These are phyloP conservation scores for Melocanna baccifera DNA, from an alignment of 176 grass and related monocot species.

Conservation along the genomic window DNA sequence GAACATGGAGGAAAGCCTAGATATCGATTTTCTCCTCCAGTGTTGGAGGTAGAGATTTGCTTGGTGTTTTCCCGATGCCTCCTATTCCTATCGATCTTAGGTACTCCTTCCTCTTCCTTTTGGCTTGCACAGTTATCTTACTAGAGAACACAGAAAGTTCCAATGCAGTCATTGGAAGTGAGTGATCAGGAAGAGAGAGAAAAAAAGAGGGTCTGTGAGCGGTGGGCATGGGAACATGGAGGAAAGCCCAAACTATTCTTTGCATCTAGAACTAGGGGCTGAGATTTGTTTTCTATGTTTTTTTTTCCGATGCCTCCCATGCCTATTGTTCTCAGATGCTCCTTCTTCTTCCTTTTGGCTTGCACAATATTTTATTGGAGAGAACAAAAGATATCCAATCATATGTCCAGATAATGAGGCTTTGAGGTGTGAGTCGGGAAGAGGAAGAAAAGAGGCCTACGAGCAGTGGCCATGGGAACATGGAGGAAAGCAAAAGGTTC, in stretches of 20 bases:
- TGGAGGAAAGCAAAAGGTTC: neutral
- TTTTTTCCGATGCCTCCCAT: neutral
- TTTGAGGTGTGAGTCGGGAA: neutral
- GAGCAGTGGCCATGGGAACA: slow-evolving; percentile 1
- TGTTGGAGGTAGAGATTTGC: no score
- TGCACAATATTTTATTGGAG: neutral
- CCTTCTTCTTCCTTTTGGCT: neutral
- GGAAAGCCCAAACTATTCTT: neutral
- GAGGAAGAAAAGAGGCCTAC: neutral
- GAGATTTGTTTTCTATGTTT: neutral
- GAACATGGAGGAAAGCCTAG: slow-evolving; percentile 19
- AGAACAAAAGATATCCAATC: neutral
- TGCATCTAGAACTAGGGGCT: neutral
- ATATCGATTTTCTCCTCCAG: neutral
- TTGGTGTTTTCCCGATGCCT: neutral
- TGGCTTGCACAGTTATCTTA: neutral
- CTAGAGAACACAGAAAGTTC: neutral
- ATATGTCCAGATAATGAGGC: neutral
- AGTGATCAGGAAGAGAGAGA: neutral
- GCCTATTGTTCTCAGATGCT: neutral
- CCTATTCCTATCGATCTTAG: neutral
- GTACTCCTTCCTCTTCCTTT: slow-evolving; percentile 1
- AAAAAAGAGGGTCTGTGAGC: neutral
- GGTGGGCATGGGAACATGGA: neutral
- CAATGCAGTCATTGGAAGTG: neutral